These are phyloP conservation scores for Hemileia vastatrix DNA, from an alignment of 1,284 basidiomycete species.

Conservation along the genomic window DNA sequence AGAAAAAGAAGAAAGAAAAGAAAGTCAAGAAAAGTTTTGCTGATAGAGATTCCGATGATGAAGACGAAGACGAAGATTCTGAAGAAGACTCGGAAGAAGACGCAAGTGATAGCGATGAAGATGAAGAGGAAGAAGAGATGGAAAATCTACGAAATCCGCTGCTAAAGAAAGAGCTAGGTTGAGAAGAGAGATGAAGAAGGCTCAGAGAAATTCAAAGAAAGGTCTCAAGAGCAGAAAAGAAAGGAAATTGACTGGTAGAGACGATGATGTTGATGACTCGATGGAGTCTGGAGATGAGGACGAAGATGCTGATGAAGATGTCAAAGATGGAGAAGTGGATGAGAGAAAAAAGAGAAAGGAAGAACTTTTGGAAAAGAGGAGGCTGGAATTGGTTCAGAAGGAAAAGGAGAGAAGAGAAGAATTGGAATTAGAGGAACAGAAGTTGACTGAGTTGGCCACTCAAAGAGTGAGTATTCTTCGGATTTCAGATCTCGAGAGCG, in stretches of 20 bases:
- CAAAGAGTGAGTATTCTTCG: too few relatives aligned
- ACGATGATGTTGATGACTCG: slow-evolving; percentile 15
- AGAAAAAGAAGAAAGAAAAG: slow-evolving; percentile 41
- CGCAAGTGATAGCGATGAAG: too few relatives aligned
- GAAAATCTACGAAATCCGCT: too few relatives aligned
- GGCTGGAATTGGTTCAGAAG: not conserved
- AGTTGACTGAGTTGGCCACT: too few relatives aligned
- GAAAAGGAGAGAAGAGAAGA: not conserved
- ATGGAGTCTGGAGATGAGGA: slow-evolving; percentile 26
- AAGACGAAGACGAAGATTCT: slow-evolving; percentile 16
- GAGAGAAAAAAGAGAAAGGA: slow-evolving; percentile 21
- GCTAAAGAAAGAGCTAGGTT: not conserved
- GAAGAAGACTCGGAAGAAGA: too few relatives aligned
- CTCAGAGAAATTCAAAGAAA: not conserved
- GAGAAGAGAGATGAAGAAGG: too few relatives aligned
- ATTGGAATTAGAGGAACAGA: too few relatives aligned
- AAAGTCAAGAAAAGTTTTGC: not conserved
- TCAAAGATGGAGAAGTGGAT: too few relatives aligned
- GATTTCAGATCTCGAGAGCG: not conserved
- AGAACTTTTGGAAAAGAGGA: slow-evolving; percentile 16
- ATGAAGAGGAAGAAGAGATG: too few relatives aligned
- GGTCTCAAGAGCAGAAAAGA: not conserved
- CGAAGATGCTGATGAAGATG: slow-evolving; percentile 29
- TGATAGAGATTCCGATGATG: not conserved
- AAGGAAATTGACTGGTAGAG: not conserved